These are phyloP conservation scores for Apiotrichum akiyoshidainum DNA, from an alignment of 1,284 basidiomycete species.

Conservation along the genomic window DNA sequence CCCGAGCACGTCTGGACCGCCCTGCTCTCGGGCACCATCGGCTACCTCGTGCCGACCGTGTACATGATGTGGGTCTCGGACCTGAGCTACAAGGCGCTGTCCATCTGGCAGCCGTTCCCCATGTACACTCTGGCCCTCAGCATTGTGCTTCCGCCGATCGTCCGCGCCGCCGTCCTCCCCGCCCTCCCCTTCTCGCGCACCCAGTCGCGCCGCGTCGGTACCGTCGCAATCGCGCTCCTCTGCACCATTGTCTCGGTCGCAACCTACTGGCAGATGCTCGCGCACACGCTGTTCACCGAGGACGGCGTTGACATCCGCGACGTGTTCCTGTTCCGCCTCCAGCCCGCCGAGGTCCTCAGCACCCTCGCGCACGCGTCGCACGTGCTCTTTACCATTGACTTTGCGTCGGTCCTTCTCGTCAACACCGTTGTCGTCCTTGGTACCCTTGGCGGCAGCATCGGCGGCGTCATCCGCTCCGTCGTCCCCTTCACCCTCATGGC, in stretches of 20 bases:
- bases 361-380: conserved; percentile 9
- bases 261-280: conserved; percentile 7
- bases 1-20: conserved; percentile 11
- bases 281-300: background rate
- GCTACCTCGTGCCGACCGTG: background rate
- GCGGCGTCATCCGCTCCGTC: conserved; percentile 1
- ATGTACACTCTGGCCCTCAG: conserved; percentile 14
- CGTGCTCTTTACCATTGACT: conserved; percentile 14
- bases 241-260: conserved; percentile 4
- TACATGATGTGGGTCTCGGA: background rate
- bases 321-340: conserved; percentile 9
- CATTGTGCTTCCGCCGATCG: conserved; percentile 12
- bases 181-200: background rate
- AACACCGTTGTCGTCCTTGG: background rate
- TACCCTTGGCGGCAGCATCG: background rate
- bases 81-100: conserved; percentile 8
- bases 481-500: background rate
- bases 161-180: background rate
- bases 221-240: conserved; percentile 6
- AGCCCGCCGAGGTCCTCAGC: background rate
- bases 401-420: background rate
- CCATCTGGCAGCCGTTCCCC: conserved; percentile 22
- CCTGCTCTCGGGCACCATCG: background rate
- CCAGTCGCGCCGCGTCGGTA: background rate
- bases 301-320: conserved; percentile 1